phyloP scores from a whole-genome alignment of 768 basidiomycete species.

The Gyrodon lividus region DNA sequence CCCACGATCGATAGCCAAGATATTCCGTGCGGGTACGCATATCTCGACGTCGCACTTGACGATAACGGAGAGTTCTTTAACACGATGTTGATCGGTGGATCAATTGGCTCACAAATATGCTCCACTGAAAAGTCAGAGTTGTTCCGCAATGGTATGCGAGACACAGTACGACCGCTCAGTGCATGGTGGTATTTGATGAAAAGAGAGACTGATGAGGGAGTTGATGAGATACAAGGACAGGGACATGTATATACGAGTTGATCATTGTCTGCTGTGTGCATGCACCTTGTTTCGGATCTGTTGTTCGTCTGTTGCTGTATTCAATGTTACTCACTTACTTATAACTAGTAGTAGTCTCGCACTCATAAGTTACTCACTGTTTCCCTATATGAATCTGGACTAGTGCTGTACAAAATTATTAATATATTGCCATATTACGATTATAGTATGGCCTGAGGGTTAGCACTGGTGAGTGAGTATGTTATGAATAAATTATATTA shows the following conservation, averaged over 20 bases:
- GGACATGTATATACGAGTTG: background rate
- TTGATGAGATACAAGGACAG: background rate
- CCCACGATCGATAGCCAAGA: conserved; percentile 28
- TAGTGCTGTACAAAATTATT: too few relatives aligned
- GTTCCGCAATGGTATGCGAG: conserved; percentile 31
- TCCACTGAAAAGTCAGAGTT: conserved; percentile 29
- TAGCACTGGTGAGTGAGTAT: too few relatives aligned
- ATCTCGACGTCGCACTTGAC: conserved; percentile 28
- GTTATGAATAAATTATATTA: too few relatives aligned
- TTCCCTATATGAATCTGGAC: too few relatives aligned
- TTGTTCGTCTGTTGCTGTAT: too few relatives aligned
- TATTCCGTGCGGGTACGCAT: conserved; percentile 30
- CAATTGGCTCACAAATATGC: conserved; percentile 29
- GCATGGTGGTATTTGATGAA: conserved; percentile 34
- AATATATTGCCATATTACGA: too few relatives aligned
- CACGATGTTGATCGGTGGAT: conserved; percentile 31
- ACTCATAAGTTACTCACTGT: too few relatives aligned
- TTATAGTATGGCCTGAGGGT: too few relatives aligned
- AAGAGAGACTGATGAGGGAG: background rate
- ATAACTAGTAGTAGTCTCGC: too few relatives aligned
- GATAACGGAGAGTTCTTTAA: conserved; percentile 26
- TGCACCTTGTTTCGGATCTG: background rate
- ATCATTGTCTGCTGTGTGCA: background rate
- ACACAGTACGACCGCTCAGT: conserved; percentile 30
- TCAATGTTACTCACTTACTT: too few relatives aligned